Evolutionary conservation across 2,329 filamentous ascomycete genomes (phyloP).

Genomic region (Chrysosporium keratinophilum): DNA sequence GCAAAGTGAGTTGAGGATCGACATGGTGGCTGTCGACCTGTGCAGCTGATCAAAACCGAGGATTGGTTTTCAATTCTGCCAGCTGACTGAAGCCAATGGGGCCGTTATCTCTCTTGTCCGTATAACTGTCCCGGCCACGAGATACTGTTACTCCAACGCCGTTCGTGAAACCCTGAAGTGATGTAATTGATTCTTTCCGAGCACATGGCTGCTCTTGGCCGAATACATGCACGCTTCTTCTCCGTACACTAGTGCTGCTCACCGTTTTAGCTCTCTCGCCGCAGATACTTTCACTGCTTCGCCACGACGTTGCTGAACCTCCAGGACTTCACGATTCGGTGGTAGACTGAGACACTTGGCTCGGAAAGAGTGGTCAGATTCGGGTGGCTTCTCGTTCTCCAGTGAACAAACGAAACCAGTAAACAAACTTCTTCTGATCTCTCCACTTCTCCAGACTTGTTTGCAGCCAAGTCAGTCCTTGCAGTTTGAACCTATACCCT

Average conservation of each 20-base stretch:
- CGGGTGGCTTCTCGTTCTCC: background rate
- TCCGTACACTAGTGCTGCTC: background rate
- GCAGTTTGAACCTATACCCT: background rate
- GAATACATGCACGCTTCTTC: background rate
- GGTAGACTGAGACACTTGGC: slow-evolving; percentile 4
- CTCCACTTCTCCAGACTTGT: background rate
- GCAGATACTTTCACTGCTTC: background rate
- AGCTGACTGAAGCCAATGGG: background rate
- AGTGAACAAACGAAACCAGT: background rate
- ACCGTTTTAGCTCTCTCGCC: background rate
- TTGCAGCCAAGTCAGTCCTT: background rate
- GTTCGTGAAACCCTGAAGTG: background rate
- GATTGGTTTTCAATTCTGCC: background rate
- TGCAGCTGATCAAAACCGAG: background rate
- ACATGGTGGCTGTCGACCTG: background rate
- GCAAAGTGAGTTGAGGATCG: background rate
- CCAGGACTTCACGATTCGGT: background rate
- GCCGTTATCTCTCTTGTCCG: background rate
- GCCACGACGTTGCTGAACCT: background rate
- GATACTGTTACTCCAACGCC: background rate
- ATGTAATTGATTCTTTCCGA: background rate
- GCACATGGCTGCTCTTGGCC: background rate
- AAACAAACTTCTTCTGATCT: background rate
- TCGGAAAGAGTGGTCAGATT: background rate
- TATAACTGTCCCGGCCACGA: slow-evolving; percentile 2